Evolutionary conservation across 768 basidiomycete genomes (phyloP), one percentile per base, ranked within the genome.

Genomic region (Termitomyces sp.): DNA sequence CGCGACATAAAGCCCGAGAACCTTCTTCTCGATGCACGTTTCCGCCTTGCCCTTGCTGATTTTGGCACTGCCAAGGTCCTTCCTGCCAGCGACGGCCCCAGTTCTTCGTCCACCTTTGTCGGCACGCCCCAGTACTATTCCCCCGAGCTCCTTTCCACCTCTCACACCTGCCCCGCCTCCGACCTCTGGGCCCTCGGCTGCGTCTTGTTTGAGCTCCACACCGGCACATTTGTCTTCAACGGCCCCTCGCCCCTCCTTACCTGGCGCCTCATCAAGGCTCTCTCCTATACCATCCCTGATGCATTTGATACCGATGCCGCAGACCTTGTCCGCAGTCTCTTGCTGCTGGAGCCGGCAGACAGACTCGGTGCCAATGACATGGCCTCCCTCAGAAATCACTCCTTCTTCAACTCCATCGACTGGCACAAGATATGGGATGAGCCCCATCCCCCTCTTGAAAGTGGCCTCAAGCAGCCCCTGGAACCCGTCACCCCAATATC

Each of bases 121-220:
- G 94, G 94, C 13, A 93, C 93, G 4, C 89, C 93, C 0, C 91
- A 95, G 66, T 96, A 95, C 65, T 88, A 94, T 57, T 85, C 89
- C 11, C 94, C 94, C 0, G 94, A 96, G 71, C 80, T 98, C 6
- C 75, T 96, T 30, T 82, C 89, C 62, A 74, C 75, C 37, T 84
- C 82, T 57, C 87, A 88, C 68, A 64, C 64, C 27, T 48, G 53
- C 31, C 44, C 58, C 41, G 57, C 44, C 58, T 92, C 95, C 42
- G 97, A 98, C 72, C 79, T 94, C 11, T 99, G 96, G 96, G 92
- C 95, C 5, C 79, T 97, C 27, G 97, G 95, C 2, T 98, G 96
- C 72, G 88, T 98, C 46, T 73, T 98, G 22, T 98, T 85, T 73
- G 95, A 98, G 71, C 88, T 98, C 80, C 86, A 98, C 54, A 84